These are phyloP conservation scores for Pisolithus tinctorius DNA, from an alignment of 768 basidiomycete species.

Conservation along the genomic window DNA sequence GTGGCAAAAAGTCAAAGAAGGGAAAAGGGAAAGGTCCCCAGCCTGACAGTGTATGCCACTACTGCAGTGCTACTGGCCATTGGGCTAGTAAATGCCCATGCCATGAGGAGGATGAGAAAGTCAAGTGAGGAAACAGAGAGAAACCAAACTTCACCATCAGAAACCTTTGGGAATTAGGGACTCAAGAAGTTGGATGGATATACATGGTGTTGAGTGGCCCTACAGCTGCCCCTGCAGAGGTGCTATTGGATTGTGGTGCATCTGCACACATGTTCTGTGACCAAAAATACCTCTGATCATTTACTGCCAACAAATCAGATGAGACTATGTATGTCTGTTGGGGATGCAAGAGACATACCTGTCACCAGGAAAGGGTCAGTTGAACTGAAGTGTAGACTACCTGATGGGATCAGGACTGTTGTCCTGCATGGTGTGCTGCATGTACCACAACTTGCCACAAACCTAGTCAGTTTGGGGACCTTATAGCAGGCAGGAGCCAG, in stretches of 20 bases:
- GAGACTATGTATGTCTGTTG: constrained; percentile 11
- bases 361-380: constrained; percentile 9
- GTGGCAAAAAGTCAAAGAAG: not conserved
- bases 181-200: not conserved
- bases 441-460: constrained; percentile 12
- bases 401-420: constrained; percentile 2
- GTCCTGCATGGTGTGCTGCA: constrained; percentile 7
- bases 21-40: not conserved
- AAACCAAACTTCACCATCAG: not conserved
- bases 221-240: not conserved
- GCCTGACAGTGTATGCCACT: not conserved
- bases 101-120: constrained; percentile 4
- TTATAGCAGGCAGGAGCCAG: constrained; percentile 7
- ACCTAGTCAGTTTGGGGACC: constrained; percentile 11
- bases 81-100: constrained; percentile 14
- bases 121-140: not conserved
- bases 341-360: constrained; percentile 5
- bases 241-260: not conserved
- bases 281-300: constrained; percentile 9
- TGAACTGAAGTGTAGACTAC: constrained; percentile 9
- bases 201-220: not conserved
- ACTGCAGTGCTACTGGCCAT: constrained; percentile 9
- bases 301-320: not conserved
- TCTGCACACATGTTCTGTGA: constrained; percentile 26
- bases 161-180: not conserved